phyloP scores from a whole-genome alignment of 2,329 filamentous ascomycete species.

The Graphiopsis chlorocephala region DNA sequence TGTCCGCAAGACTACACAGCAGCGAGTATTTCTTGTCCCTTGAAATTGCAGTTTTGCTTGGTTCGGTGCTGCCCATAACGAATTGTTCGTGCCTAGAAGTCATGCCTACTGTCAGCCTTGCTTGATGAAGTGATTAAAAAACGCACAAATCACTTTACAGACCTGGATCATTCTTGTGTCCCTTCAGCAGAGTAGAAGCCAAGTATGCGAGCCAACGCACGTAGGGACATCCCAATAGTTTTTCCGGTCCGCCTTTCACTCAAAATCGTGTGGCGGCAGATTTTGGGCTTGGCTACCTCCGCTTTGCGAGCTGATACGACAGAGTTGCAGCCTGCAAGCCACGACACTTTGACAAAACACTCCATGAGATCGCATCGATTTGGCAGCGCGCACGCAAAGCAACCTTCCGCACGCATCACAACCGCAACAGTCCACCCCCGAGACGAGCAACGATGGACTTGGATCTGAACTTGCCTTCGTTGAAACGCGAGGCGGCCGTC shows the following conservation, averaged over 20 bases:
- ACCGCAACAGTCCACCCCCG: background rate
- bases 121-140: background rate
- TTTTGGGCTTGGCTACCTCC: background rate
- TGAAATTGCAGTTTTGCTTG: background rate
- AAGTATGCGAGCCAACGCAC: background rate
- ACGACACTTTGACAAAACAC: background rate
- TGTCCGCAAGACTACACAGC: background rate
- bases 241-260: background rate
- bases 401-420: background rate
- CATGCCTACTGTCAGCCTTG: too few relatives aligned
- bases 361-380: background rate
- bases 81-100: too few relatives aligned
- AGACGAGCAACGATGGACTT: background rate
- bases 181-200: background rate
- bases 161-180: background rate
- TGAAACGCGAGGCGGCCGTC: background rate
- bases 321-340: background rate
- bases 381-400: background rate
- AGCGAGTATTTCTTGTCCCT: background rate
- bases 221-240: background rate
- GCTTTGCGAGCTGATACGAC: background rate
- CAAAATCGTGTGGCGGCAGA: background rate
- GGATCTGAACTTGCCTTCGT: background rate
- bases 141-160: background rate
- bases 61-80: background rate